Base-by-base conservation (phyloP, 148 eudicot species). In the Hydrangea macrophylla region DNA sequence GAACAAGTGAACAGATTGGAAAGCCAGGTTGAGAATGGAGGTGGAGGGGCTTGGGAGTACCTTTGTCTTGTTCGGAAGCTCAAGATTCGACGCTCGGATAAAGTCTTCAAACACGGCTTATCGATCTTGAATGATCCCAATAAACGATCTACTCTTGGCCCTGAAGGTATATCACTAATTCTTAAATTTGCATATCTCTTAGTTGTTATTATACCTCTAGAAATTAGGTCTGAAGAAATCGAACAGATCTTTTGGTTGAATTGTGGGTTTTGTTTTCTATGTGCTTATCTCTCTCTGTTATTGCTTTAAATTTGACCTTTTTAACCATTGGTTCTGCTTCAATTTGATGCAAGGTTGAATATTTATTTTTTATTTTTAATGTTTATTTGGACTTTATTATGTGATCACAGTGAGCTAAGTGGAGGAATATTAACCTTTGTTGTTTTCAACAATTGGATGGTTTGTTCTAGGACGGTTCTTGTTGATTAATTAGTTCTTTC, bases 41-140 rank as follows among this genome's bases (percentile, higher is more conserved):
- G 98, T 0, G 98, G 96, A 3, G 96, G 92, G 37, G 92, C 80
- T 33, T 93, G 92, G 96, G 92, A 93, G 68, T 93, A 90, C 58
- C 87, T 93, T 7, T 78, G 73, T 25, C 83, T 90, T 40, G 80
- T 88, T 0, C 90, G 88, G 1, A 93, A 93, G 79, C 96, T 90
- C 82, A 90, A 93, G 82, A 74, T 88, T 50, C 83, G 98, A 31
- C 84, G 96, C 25, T 85, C 98, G 64, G 86, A 83, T 65, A 81
- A 77, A 62, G 98, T 93, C 50, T 61, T 93, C 28, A 90, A 92
- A 82, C 80, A 84, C 58, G 98, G 98, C 9, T 74, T 82, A 26
- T 51, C 85, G 8, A 78, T 90, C 69, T 78, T 93, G 65, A 93
- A 88, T 45, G 86, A 86, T 66, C 66, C 96, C 68, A 85, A 70